Evolutionary conservation across 106 monocot species (phyloP), one percentile per base, ranked within the genome.

Genomic region (Allium cepa): DNA sequence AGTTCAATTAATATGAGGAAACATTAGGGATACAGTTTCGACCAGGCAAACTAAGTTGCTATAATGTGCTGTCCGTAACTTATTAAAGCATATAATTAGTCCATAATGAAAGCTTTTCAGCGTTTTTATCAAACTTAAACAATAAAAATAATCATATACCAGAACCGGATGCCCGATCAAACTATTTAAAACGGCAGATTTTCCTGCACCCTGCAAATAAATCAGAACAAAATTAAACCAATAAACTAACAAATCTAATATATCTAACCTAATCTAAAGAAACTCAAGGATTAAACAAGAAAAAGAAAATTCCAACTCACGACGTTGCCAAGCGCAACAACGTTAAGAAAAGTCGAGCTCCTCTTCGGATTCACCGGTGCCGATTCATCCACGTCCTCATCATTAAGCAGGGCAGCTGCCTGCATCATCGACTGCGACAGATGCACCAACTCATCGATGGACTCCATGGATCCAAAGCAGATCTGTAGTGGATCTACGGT

Each of bases 121-220:
- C 22, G 22, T 22, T 49, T 12, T 11, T 62, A 22, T 22, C 22
- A 22, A 22, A 22, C 22, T 22, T 22, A 22, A 53, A 57, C 7
- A 51, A 49, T 46, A 27, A 61, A 68, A 56, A 60, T 47, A 74
- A 60, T 48, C 48, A 48, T 80, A 15, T 84, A 96, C 96, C 77
- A 96, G 83, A 17, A 96, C 88, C 11, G 96, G 96, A 60, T 96
- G 96, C 9, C 96, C 96, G 52, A 96, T 92, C 76, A 96, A 76
- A 67, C 96, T 96, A 70, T 96, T 96, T 78, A 96, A 45, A 50
- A 88, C 84, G 11, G 96, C 91, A 13, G 96, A 96, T 81, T 96
- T 96, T 8, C 96, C 96, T 52, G 96, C 86, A 15, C 96, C 96
- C 96, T 96, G 69, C 45, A 48, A 12, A 67, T 17, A 48, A 59